Base-by-base conservation (phyloP, 306 rosid species). In the Carpinus viminea region DNA sequence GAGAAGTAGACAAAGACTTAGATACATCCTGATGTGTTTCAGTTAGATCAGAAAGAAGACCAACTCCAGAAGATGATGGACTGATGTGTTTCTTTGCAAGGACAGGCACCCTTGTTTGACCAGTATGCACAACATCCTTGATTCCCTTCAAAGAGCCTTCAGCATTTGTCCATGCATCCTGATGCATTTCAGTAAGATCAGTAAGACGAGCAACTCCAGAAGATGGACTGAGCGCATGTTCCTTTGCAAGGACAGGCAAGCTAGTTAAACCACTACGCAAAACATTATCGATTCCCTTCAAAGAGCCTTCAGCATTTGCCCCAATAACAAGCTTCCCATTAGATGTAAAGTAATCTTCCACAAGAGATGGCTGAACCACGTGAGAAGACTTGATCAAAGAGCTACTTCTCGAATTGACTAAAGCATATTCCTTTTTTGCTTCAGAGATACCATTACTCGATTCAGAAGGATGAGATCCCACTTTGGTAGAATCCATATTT, bases 1-100 rank as follows among this genome's bases (percentile, higher is more conserved):
- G 87, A 78, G 85, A 75, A 76, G 84, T 79, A 59, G 76, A 82
- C 50, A 80, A 64, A 72, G 90, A 86, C 81, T 83, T 80, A 26
- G 87, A 80, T 81, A 83, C 48, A 45, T 74, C 86, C 76, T 85
- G 75, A 57, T 73, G 79, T 69, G 72, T 80, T 76, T 83, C 78
- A 48, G 71, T 48, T 66, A 80, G 77, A 76, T 81, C 84, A 56
- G 76, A 56, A 80, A 61, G 70, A 80, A 60, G 69, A 82, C 13
- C 74, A 73, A 52, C 83, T 78, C 34, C 53, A 69, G 84, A 68
- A 72, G 87, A 80, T 15, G 86, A 82, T 12, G 68, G 76, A 78
- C 72, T 53, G 60, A 70, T 31, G 51, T 57, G 76, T 5, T 70
- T 52, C 43, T 75, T 80, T 34, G 76, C 34, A 55, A 73, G 80